Conservation (phyloP, 371 early-diverging fungal species). For the Nosema muscidifuracis region DNA sequence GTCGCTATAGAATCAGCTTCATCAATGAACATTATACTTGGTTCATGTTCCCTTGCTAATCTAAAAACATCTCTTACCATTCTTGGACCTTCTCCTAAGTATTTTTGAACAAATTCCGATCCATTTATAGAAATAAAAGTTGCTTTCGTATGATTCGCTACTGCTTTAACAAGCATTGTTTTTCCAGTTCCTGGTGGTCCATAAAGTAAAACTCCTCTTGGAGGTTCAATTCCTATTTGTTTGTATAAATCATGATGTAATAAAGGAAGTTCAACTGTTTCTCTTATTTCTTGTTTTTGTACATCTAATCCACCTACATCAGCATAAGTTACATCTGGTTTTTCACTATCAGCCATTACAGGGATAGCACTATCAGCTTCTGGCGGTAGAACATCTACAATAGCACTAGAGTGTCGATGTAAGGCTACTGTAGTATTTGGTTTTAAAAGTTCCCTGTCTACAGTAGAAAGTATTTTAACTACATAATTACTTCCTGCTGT, state of each 20-base stretch:
- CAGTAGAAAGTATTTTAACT: conserved; percentile 87
- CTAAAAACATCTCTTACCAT: conserved; percentile 65
- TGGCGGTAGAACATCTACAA: conserved; percentile 67
- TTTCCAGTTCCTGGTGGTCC: conserved; percentile 99
- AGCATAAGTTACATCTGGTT: conserved; percentile 74
- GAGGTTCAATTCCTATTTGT: conserved; percentile 86
- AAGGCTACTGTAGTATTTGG: conserved; percentile 91
- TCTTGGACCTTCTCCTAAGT: conserved; percentile 78
- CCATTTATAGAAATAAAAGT: conserved; percentile 80
- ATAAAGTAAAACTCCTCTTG: conserved; percentile 83
- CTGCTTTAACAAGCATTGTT: conserved; percentile 94
- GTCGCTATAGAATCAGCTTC: conserved; percentile 95
- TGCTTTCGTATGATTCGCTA: conserved; percentile 75
- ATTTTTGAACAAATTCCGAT: conserved; percentile 83
- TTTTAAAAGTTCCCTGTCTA: conserved; percentile 92
- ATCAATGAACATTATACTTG: conserved; percentile 89
- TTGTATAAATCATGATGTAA: conserved; percentile 89
- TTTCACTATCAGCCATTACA: conserved; percentile 60
- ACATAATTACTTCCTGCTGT: conserved; percentile 89
- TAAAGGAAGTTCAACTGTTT: conserved; percentile 92
- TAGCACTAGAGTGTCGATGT: conserved; percentile 92
- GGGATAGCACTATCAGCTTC: conserved; percentile 64
- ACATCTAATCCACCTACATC: conserved; percentile 95
- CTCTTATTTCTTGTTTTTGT: conserved; percentile 87
- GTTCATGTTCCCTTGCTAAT: conserved; percentile 70